Conservation (phyloP, 225 moss, liverwort and hornwort genomes). For the Pseudisothecium myosuroides region DNA sequence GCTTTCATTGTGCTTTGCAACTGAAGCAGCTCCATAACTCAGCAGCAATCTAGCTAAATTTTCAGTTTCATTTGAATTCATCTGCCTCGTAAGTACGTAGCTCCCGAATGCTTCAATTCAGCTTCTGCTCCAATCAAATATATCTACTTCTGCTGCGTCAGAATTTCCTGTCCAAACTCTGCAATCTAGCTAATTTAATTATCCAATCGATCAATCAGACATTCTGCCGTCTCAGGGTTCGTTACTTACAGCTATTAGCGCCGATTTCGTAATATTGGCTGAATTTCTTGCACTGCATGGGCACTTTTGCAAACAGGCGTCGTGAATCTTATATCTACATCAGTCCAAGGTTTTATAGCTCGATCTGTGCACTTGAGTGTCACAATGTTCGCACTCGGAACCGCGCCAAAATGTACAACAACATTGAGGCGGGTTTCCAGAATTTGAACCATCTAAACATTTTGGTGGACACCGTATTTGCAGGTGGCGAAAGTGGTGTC, state of each 20-base stretch:
- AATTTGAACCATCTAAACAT: neutral
- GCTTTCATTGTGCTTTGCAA: neutral
- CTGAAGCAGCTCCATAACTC: neutral
- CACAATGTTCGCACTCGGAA: neutral
- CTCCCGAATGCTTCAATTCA: neutral
- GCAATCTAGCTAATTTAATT: neutral
- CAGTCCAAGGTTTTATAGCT: neutral
- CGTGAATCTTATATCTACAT: neutral
- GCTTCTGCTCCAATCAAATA: too few relatives aligned
- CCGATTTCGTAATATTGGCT: neutral
- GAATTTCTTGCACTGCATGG: neutral
- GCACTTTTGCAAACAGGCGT: neutral
- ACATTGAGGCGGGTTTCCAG: neutral
- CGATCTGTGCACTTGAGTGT: neutral
- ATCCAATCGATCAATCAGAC: neutral
- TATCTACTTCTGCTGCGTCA: neutral
- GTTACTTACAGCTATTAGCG: neutral
- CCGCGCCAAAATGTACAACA: neutral
- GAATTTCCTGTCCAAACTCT: neutral
- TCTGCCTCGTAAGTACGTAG: neutral
- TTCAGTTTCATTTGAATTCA: neutral
- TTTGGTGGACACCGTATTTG: neutral
- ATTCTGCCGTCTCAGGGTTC: neutral
- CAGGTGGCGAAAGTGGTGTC: slow-evolving; percentile 15
- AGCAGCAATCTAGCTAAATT: neutral